Evolutionary conservation across 2,329 filamentous ascomycete species (phyloP), one percentile per base, ranked within the genome.

Genomic region (Sarocladium brachiariae): DNA sequence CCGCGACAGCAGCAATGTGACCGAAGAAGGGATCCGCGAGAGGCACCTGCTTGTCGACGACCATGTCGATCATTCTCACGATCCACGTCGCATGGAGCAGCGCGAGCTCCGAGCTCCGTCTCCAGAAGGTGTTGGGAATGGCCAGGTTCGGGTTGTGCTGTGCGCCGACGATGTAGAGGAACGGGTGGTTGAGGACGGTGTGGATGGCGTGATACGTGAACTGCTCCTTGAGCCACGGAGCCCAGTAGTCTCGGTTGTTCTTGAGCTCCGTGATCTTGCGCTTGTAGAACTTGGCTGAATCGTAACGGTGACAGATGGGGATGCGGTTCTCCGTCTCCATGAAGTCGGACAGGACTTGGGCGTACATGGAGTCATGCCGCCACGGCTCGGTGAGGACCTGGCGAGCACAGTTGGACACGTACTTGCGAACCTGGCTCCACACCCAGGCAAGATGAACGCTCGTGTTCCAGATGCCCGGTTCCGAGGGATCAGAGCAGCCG

Each of bases 41-140:
- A 3, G 66, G 66, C 9, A 77, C 62, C 49, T 72, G 68, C 60
- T 76, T 76, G 50, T 76, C 73, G 1, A 71, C 63, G 1, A 75
- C 70, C 75, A 78, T 77, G 45, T 77, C 74, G 33, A 78, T 76
- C 59, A 78, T 70, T 3, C 75, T 69, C 13, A 75, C 73, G 35
- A 77, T 70, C 75, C 75, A 78, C 0, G 75, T 78, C 2, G 72
- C 69, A 45, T 78, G 75, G 2, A 77, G 60, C 1, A 78, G 59
- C 0, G 74, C 75, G 11, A 75, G 59, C 55, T 78, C 75, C 0
- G 73, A 76, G 0, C 74, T 77, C 2, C 73, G 60, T 35, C 72
- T 65, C 75, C 75, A 78, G 51, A 78, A 78, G 0, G 73, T 75
- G 51, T 78, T 78, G 0, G 75, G 75, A 5, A 77, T 76, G 0